phyloP scores from a whole-genome alignment of 2,329 filamentous ascomycete species.

The Pseudogymnoascus sp. region DNA sequence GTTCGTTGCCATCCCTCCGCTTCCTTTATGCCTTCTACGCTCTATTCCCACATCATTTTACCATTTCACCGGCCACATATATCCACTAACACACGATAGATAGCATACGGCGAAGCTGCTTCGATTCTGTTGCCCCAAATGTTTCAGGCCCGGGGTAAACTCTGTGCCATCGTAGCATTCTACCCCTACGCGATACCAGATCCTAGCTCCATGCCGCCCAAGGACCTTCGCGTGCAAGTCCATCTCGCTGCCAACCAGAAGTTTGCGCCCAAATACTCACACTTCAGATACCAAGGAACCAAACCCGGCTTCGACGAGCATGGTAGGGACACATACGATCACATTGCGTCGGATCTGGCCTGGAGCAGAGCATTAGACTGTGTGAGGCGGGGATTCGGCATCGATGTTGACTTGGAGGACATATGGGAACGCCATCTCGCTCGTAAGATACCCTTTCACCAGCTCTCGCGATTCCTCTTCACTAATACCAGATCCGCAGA shows the following conservation, averaged over 20 bases:
- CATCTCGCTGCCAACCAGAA: conserved; percentile 21
- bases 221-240: conserved; percentile 30
- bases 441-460: conserved; percentile 34
- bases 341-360: conserved; percentile 55
- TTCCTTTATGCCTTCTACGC: neutral
- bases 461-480: neutral
- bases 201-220: conserved; percentile 30
- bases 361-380: conserved; percentile 57
- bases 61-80: conserved; percentile 28
- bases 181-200: conserved; percentile 51
- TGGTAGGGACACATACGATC: conserved; percentile 60
- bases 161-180: conserved; percentile 54
- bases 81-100: neutral
- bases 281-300: conserved; percentile 23
- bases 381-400: conserved; percentile 55
- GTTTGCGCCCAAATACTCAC: conserved; percentile 10
- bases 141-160: conserved; percentile 40
- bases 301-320: conserved; percentile 63
- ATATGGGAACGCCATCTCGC: conserved; percentile 59
- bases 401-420: conserved; percentile 53
- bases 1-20: conserved; percentile 43
- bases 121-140: neutral
- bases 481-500: conserved; percentile 22
- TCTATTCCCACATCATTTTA: conserved; percentile 39
- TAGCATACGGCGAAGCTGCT: conserved; percentile 9